A percentile compares a stretch with the other conserved stretches of the same genome.
Evolutionary conservation across 148 eudicot genomes (phyloP).

Genomic region (Persicaria maculosa): DNA sequence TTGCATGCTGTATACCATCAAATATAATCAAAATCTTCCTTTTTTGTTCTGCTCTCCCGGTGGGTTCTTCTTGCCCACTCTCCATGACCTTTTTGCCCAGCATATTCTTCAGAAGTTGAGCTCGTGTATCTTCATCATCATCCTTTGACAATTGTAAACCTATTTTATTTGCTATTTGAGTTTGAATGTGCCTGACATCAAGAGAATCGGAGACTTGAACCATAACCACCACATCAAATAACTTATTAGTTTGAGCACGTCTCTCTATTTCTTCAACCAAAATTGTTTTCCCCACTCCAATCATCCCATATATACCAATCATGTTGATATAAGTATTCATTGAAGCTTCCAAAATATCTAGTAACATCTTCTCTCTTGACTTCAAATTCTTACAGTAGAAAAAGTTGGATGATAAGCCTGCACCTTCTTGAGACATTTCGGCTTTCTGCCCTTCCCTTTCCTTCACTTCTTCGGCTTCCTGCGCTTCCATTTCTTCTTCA

Average conservation of each 20-base stretch:
- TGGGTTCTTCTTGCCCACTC: neutral
- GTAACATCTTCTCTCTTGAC: neutral
- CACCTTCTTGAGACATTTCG: neutral
- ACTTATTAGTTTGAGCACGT: neutral
- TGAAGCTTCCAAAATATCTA: neutral
- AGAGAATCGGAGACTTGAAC: neutral
- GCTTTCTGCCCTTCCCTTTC: too few species aligned
- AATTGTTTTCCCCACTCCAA: neutral
- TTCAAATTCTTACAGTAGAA: neutral
- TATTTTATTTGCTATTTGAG: neutral
- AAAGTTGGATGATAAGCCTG: neutral
- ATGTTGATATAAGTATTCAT: neutral
- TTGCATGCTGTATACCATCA: neutral
- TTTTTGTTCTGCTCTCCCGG: neutral
- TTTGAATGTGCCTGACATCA: neutral
- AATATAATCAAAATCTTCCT: neutral
- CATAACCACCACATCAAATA: neutral
- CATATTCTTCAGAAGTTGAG: neutral
- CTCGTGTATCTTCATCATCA: constrained; percentile 2
- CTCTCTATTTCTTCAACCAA: neutral
- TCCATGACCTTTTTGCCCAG: neutral
- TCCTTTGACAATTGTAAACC: neutral
- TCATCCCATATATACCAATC: constrained; percentile 6
- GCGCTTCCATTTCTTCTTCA: too few species aligned
- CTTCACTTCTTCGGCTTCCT: too few species aligned